These are phyloP conservation scores for Choanephora cucurbitarum DNA, from an alignment of 371 early-diverging fungal species.

Conservation along the genomic window DNA sequence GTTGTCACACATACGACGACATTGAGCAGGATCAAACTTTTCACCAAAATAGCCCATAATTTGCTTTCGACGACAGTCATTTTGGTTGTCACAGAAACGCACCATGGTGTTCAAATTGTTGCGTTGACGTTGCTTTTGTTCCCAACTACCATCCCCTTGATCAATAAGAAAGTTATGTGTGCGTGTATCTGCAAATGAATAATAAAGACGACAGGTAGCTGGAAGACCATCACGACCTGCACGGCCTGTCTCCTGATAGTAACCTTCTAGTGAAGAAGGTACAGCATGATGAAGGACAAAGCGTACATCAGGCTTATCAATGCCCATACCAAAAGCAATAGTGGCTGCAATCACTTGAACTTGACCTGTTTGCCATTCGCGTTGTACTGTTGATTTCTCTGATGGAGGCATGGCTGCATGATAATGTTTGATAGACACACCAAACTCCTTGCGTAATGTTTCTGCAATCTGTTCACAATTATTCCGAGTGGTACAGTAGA, in stretches of 20 bases:
- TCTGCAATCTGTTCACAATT: conserved; percentile 91
- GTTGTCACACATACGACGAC: conserved; percentile 94
- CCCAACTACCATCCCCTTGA: conserved; percentile 79
- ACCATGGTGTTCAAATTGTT: conserved; percentile 91
- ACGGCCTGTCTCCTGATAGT: conserved; percentile 99
- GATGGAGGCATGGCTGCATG: conserved; percentile 89
- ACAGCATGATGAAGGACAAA: conserved; percentile 98
- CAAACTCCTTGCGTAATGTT: conserved; percentile 53
- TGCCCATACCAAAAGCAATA: conserved; percentile 99
- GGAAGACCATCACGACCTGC: conserved; percentile 97
- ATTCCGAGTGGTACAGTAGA: conserved; percentile 91
- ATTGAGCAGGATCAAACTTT: conserved; percentile 66
- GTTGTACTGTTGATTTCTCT: conserved; percentile 86
- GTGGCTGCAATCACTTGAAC: conserved; percentile 97
- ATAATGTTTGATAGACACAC: conserved; percentile 73
- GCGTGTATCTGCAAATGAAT: conserved; percentile 79
- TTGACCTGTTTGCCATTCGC: conserved; percentile 82
- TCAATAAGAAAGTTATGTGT: conserved; percentile 81
- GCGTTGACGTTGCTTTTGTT: conserved; percentile 85
- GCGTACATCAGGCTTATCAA: conserved; percentile 98
- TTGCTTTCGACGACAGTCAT: conserved; percentile 92
- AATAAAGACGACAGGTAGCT: conserved; percentile 90
- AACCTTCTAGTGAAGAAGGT: conserved; percentile 97
- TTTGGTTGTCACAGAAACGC: conserved; percentile 92
- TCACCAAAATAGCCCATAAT: conserved; percentile 98